Percentiles rank a stretch among this genome's conserved stretches.
Conservation (phyloP, 2,329 filamentous ascomycete genomes). For the Neodidymelliopsis sp. region DNA sequence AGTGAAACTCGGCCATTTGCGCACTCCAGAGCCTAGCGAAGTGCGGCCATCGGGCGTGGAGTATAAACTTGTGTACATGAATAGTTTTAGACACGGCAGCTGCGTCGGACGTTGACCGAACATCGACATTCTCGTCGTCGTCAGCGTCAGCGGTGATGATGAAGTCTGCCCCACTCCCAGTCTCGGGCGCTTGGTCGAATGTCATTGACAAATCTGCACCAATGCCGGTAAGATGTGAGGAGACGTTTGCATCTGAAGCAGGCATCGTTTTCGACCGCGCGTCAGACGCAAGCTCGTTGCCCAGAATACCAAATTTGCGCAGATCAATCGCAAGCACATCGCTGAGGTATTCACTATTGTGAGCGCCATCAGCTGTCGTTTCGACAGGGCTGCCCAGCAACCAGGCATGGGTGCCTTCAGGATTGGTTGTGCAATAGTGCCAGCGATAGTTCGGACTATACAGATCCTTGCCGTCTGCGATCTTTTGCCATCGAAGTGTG, state of each 20-base stretch:
- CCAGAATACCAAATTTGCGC: constrained; percentile 87
- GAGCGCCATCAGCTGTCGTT: constrained; percentile 67
- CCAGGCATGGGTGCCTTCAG: constrained; percentile 96
- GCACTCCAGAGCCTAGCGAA: constrained; percentile 90
- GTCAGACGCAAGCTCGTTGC: constrained; percentile 69
- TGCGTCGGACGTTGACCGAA: constrained; percentile 50
- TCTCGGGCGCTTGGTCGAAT: constrained; percentile 86
- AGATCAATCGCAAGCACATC: constrained; percentile 95
- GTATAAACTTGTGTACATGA: constrained; percentile 92
- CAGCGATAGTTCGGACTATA: constrained; percentile 92
- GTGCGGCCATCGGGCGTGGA: constrained; percentile 95
- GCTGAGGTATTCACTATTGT: constrained; percentile 89
- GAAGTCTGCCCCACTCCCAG: constrained; percentile 88
- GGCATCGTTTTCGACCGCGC: constrained; percentile 53
- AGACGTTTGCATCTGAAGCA: constrained; percentile 62
- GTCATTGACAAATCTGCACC: constrained; percentile 85
- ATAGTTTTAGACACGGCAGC: constrained; percentile 72
- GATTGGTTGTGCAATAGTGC: constrained; percentile 97
- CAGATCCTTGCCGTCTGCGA: constrained; percentile 92
- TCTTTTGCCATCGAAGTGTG: constrained; percentile 89
- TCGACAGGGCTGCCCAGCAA: constrained; percentile 91
- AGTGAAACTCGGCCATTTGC: constrained; percentile 97
- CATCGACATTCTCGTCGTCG: constrained; percentile 72
- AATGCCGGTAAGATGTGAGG: constrained; percentile 66
- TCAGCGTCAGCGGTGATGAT: constrained; percentile 87